Evolutionary conservation across 352 stramenopile genomes (phyloP), one percentile per base, ranked within the genome.

Genomic region (Phytopythium boreale): DNA sequence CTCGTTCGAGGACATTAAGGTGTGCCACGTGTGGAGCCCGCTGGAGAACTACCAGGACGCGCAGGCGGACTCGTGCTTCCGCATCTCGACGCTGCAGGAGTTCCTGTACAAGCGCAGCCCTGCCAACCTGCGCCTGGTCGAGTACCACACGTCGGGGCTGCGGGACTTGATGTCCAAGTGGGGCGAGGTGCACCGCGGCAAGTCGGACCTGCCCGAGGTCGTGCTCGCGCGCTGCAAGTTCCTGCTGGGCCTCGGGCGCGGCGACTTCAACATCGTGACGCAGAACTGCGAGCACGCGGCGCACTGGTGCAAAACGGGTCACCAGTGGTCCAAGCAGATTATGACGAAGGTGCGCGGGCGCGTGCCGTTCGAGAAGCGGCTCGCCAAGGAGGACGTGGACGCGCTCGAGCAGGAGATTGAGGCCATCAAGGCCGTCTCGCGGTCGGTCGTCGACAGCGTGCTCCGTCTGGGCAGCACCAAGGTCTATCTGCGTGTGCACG

Each of bases 211-310:
- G 27, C 83, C 83, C 4, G 80, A 92, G 68, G 83, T 92, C 12
- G 80, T 92, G 50, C 69, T 92, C 26, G 78, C 83, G 37, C 77
- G 83, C 12, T 92, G 83, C 75, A 90, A 88, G 63, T 90, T 89
- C 52, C 65, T 92, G 17, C 60, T 92, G 11, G 83, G 80, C 0
- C 64, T 92, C 22, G 83, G 83, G 39, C 80, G 81, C 26, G 83
- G 83, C 15, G 81, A 92, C 49, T 92, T 92, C 46, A 90, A 92
- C 63, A 90, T 92, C 59, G 86, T 90, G 58, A 86, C 76, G 10
- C 83, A 92, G 64, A 92, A 92, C 69, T 92, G 83, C 67, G 83
- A 92, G 64, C 83, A 92, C 57, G 80, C 82, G 17, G 83, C 83
- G n/a, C 80, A 92, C 59, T 92, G 83, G 83, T 92, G 83, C 62